A percentile compares a stretch with the other conserved stretches of the same genome.
phyloP scores from a whole-genome alignment of 768 basidiomycete species.

The Boletus edulis region DNA sequence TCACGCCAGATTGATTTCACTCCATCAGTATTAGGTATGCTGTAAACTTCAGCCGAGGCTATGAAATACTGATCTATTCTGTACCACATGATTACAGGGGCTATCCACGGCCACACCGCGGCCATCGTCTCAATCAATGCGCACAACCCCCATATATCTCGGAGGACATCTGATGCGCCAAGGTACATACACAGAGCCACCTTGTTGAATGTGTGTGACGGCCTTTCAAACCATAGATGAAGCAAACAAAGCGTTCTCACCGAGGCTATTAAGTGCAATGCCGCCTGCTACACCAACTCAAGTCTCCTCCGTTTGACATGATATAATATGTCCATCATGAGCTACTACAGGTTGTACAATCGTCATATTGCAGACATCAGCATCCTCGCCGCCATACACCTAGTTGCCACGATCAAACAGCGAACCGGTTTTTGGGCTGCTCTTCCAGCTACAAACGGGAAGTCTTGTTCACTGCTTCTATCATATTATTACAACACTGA shows the following conservation, averaged over 20 bases:
- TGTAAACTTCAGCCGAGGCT: conserved; percentile 3
- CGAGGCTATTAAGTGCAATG: background rate
- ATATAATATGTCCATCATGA: background rate
- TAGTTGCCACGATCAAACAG: conserved; percentile 9
- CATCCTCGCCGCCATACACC: background rate
- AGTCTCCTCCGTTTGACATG: background rate
- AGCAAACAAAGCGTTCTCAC: conserved; percentile 6
- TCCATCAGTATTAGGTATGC: conserved; percentile 4
- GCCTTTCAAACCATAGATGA: background rate
- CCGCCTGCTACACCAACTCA: conserved; percentile 1
- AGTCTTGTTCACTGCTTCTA: background rate
- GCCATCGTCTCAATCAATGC: conserved; percentile 1
- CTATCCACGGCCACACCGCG: background rate
- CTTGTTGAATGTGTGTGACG: background rate
- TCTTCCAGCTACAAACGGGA: background rate
- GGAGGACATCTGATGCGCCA: background rate
- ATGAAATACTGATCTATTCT: conserved; percentile 1
- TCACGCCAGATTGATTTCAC: conserved; percentile 12
- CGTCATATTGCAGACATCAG: background rate
- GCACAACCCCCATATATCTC: background rate
- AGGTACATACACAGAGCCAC: conserved; percentile 1
- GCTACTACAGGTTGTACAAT: background rate
- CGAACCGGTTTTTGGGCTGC: background rate
- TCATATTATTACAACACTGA: conserved; percentile 3
- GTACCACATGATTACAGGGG: conserved; percentile 4